Base-by-base conservation (phyloP, 2,329 filamentous ascomycete genomes). In the Neospermospora avenae region DNA sequence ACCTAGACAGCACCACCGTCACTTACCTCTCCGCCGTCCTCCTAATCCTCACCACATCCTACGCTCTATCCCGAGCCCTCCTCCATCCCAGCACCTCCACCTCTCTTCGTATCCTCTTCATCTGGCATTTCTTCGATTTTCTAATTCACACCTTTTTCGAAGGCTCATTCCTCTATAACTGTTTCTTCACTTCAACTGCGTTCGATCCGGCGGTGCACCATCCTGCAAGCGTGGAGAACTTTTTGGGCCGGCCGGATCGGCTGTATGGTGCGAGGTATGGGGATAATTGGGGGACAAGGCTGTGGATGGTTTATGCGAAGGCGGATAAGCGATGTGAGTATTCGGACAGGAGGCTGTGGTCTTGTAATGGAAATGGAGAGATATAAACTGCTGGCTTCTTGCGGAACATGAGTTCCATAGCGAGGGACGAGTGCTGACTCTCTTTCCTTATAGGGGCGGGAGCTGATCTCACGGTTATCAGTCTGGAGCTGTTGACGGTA, bases 111-210 rank as follows among this genome's bases (percentile, higher is more conserved):
- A 83, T 90, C 37, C 96, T 96, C 77, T 59, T 59, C 81, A 84
- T 96, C 76, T 97, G 93, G 93, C 93, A 97, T 78, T 83, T 90
- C 39, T 96, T 96, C 77, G 93, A 97, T 74, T 91, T 91, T 34
- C 82, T 97, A 45, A 93, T 93, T 70, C 95, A 99, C 78, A 85
- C 96, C 75, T 80, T 91, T 73, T 89, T 98, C 73, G 93, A 98
- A 77, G 93, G 91, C 57, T 88, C 86, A 70, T 98, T 91, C 76
- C 85, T 97, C 24, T 97, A 92, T 81, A 91, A 96, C 77, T 96
- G 91, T 79, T 96, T 98, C 82, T 93, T 92, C 81, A 81, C 81
- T 67, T 85, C 65, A 10, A 34, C 48, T 4, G 81, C 89, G 25
- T 70, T 67, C 55, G 61, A 68, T 49, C 22, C 70, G 20, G 62